Evolutionary conservation across 2,329 filamentous ascomycete species (phyloP), one percentile per base, ranked within the genome.

Genomic region (Penicillium sp.): DNA sequence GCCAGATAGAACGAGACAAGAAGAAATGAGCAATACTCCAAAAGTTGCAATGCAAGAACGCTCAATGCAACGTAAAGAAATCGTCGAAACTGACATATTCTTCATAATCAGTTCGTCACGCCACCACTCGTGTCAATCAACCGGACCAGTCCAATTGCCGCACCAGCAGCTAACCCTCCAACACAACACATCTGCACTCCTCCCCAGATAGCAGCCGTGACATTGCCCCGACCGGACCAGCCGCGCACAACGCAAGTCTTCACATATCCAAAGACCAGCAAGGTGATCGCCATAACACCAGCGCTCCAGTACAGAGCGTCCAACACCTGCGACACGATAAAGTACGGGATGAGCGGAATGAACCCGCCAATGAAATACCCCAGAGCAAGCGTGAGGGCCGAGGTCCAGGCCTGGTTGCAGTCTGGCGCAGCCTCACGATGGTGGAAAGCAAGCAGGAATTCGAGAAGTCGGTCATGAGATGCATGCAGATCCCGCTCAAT

Each of bases 331-430:
- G 73, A 53, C 14, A 77, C 72, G 46, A 85, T 74, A 56, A 88
- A 83, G 69, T 89, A 89, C 0, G 86, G 86, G 35, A 86, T 68
- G 60, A 88, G 76, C 12, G 86, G 85, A n/a, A 88, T 78, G 46
- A 88, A 73, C 0, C 86, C 86, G 16, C 86, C 86, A 18, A 88
- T 66, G 44, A 88, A 83, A 65, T 89, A 89, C 30, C 83, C 83
- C 13, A 82, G 61, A 0, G 84, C 82, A 60, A 89, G 85, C 8
- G 82, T 87, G 22, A 83, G 55, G 2, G 83, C 86, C 0, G 80
- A 84, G 37, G 70, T 70, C 61, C 70, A 75, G 10, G 75, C 74
- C 49, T 73, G 69, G 41, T 74, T 72, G 41, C 69, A 71, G 36
- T 74, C 70, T 1, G 74, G 74, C 49, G 70, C 67, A 1, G 69